These are phyloP conservation scores for Narthecium ossifragum DNA, from an alignment of 106 monocot genomes.

Conservation along the genomic window DNA sequence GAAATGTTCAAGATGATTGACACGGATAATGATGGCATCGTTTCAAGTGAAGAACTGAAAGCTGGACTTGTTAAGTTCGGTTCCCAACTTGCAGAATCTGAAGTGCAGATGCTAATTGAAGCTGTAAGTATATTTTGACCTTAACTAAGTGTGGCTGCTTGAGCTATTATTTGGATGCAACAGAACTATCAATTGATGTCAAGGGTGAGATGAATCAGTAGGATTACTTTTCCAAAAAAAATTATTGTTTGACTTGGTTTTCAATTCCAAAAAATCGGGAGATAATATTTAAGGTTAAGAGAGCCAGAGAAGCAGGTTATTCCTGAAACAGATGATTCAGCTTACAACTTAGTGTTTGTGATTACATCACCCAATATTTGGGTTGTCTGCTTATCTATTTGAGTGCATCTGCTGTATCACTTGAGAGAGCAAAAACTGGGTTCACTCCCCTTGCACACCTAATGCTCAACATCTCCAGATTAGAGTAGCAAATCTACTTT, in stretches of 20 bases:
- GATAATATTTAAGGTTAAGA: too few species aligned
- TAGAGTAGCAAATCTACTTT: too few species aligned
- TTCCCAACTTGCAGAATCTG: slow-evolving; percentile 36
- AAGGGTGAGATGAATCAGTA: too few species aligned
- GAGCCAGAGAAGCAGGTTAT: background rate
- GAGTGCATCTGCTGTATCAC: background rate
- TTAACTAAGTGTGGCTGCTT: background rate
- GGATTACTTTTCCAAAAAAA: background rate
- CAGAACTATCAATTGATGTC: too few species aligned
- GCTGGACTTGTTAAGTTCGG: slow-evolving; percentile 24
- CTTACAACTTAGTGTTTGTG: background rate
- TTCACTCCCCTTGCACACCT: background rate
- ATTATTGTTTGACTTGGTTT: background rate
- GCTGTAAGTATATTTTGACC: slow-evolving; percentile 20
- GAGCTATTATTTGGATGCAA: too few species aligned
- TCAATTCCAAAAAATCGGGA: too few species aligned
- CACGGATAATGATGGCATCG: slow-evolving; percentile 41
- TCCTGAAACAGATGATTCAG: background rate
- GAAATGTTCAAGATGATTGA: slow-evolving; percentile 45
- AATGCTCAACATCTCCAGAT: too few species aligned
- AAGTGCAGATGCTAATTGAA: slow-evolving; percentile 47
- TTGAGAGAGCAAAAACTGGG: background rate
- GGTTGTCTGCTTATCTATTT: background rate
- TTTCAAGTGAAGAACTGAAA: slow-evolving; percentile 36
- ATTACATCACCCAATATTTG: background rate